These are phyloP conservation scores for Suhomyces canberraensis DNA, from an alignment of 805 yeast species.

Conservation along the genomic window DNA sequence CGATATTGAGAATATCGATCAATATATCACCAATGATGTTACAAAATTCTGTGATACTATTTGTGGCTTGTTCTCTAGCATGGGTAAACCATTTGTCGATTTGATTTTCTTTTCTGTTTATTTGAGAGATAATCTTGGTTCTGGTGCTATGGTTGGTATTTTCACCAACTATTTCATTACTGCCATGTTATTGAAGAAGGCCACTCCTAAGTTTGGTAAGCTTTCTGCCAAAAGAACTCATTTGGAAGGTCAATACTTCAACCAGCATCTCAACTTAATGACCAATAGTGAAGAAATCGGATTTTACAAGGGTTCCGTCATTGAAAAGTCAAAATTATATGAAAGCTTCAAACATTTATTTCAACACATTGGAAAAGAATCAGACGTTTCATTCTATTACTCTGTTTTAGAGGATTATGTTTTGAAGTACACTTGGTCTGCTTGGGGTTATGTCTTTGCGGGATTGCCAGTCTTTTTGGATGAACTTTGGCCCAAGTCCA, in stretches of 20 bases:
- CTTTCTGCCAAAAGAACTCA: constrained; percentile 69
- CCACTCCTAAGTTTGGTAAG: constrained; percentile 83
- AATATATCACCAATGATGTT: constrained; percentile 82
- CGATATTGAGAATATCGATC: constrained; percentile 69
- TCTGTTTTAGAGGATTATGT: constrained; percentile 80
- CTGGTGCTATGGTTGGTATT: constrained; percentile 80
- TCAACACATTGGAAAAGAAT: constrained; percentile 51
- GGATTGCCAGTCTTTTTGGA: constrained; percentile 82
- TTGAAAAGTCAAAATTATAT: constrained; percentile 67
- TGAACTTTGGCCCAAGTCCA: constrained; percentile 33
- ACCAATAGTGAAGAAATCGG: constrained; percentile 92
- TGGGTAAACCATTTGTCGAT: constrained; percentile 91
- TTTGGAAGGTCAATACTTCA: constrained; percentile 85
- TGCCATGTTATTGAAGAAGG: constrained; percentile 65
- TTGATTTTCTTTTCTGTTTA: constrained; percentile 79
- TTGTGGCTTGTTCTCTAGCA: constrained; percentile 77
- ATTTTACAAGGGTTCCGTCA: constrained; percentile 81
- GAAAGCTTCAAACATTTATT: constrained; percentile 56
- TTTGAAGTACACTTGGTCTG: constrained; percentile 91
- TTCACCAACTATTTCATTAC: constrained; percentile 77
- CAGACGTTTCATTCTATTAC: constrained; percentile 61
- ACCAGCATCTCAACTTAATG: constrained; percentile 79
- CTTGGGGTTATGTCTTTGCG: constrained; percentile 87
- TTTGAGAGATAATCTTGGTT: constrained; percentile 80
- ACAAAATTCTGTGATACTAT: constrained; percentile 76